Conservation (phyloP, 139 green algal species). For the Edaphochlamys debaryana region DNA sequence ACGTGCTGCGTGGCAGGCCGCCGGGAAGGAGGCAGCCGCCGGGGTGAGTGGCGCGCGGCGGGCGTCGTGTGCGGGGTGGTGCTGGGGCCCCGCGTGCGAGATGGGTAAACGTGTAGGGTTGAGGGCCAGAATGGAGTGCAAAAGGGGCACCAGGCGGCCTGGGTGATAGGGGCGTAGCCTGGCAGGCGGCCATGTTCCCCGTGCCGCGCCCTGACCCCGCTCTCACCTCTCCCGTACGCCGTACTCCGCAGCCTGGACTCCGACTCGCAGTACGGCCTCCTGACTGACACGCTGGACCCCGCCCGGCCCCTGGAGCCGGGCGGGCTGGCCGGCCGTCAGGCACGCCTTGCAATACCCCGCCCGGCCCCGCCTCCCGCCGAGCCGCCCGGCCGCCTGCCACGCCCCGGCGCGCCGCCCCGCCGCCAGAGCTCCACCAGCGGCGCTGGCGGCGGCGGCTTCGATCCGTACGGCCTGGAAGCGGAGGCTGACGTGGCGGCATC, state of each 20-base stretch:
- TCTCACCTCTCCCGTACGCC: too few species aligned
- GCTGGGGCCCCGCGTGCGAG: too few species aligned
- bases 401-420: neutral
- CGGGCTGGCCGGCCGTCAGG: neutral
- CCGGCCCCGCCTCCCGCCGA: neutral
- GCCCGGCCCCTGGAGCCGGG: neutral
- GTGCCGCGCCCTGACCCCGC: too few species aligned
- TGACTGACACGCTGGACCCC: neutral
- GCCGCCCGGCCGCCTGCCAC: neutral
- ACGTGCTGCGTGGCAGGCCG: neutral
- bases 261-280: conserved; percentile 16
- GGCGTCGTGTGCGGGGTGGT: too few species aligned
- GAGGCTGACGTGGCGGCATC: neutral
- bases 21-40: too few species aligned
- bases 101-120: too few species aligned
- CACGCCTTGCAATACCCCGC: neutral
- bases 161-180: too few species aligned
- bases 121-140: too few species aligned
- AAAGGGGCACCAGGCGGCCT: too few species aligned
- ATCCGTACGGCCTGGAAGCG: conserved; percentile 18
- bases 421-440: too few species aligned
- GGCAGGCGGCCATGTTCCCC: too few species aligned
- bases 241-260: conserved; percentile 9
- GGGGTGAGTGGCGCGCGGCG: too few species aligned
- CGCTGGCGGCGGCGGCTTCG: neutral